A percentile compares a stretch with the other conserved stretches of the same genome.
These are phyloP conservation scores for Verticillium longisporum DNA, from an alignment of 2,329 filamentous ascomycete genomes.

Conservation along the genomic window DNA sequence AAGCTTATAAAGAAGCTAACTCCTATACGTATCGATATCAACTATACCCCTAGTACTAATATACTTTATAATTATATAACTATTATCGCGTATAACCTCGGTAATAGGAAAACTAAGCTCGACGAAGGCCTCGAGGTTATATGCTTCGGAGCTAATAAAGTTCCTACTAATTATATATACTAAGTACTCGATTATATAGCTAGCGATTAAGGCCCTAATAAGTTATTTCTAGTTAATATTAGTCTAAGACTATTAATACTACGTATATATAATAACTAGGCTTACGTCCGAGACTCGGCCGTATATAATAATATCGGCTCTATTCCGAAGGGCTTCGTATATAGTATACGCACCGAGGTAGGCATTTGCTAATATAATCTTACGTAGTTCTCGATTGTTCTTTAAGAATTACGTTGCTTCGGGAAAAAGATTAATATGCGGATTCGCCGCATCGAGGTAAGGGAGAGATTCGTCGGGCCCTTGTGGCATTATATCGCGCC, in stretches of 20 bases:
- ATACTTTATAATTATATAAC: too few relatives aligned
- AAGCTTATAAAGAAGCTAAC: constrained; percentile 41
- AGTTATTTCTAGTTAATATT: constrained; percentile 38
- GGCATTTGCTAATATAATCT: constrained; percentile 30
- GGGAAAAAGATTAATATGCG: neutral
- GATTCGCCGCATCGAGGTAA: neutral
- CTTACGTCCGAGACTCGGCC: constrained; percentile 34
- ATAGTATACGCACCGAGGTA: constrained; percentile 42
- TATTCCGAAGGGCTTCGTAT: constrained; percentile 24
- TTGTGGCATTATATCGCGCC: neutral
- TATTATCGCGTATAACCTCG: constrained; percentile 35
- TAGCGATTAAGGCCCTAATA: constrained; percentile 35
- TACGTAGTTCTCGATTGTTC: neutral
- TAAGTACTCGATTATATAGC: constrained; percentile 41
- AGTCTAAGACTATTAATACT: constrained; percentile 39
- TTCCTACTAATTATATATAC: constrained; percentile 44
- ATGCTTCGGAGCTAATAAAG: constrained; percentile 37
- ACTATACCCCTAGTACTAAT: too few relatives aligned
- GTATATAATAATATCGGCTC: constrained; percentile 33
- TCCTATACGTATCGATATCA: too few relatives aligned
- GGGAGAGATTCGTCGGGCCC: neutral
- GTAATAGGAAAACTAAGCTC: constrained; percentile 40
- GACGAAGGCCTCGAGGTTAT: constrained; percentile 14
- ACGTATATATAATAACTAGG: too few relatives aligned
- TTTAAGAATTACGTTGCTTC: constrained; percentile 8